Evolutionary conservation across 2,329 filamentous ascomycete genomes (phyloP).

Genomic region (Penicillium capsulatum): DNA sequence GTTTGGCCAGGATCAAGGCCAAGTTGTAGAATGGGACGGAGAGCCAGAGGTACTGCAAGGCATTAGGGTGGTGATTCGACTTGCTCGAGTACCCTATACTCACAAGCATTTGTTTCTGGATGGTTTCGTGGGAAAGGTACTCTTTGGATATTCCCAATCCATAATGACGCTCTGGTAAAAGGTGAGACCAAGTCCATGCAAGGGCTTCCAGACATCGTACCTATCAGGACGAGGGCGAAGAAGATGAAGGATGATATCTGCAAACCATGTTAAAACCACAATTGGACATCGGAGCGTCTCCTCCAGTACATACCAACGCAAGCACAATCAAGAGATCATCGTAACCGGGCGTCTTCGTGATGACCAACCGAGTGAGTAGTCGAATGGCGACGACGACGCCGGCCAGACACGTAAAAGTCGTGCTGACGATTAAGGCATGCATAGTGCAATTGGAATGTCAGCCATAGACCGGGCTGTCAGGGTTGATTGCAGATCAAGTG

Average conservation of each 20-base stretch:
- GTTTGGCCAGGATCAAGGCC: constrained; percentile 29
- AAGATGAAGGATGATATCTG: constrained; percentile 9
- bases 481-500: too few species aligned
- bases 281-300: background rate
- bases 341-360: constrained; percentile 24
- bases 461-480: background rate
- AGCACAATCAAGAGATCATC: constrained; percentile 26
- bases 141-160: constrained; percentile 18
- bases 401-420: constrained; percentile 19
- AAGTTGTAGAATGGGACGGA: constrained; percentile 36
- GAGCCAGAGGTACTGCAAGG: constrained; percentile 26
- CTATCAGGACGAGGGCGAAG: constrained; percentile 12
- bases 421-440: constrained; percentile 20
- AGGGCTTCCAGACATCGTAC: constrained; percentile 11
- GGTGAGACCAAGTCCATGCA: too few species aligned
- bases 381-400: constrained; percentile 20
- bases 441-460: constrained; percentile 10
- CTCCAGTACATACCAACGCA: constrained; percentile 11
- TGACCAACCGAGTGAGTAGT: constrained; percentile 21
- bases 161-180: constrained; percentile 16
- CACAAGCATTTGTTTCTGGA: constrained; percentile 23
- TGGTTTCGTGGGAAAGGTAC: constrained; percentile 3
- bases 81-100: too few species aligned
- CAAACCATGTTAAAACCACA: background rate
- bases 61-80: background rate